phyloP scores from a whole-genome alignment of 2,329 filamentous ascomycete genomes.

The Didymella pomorum region DNA sequence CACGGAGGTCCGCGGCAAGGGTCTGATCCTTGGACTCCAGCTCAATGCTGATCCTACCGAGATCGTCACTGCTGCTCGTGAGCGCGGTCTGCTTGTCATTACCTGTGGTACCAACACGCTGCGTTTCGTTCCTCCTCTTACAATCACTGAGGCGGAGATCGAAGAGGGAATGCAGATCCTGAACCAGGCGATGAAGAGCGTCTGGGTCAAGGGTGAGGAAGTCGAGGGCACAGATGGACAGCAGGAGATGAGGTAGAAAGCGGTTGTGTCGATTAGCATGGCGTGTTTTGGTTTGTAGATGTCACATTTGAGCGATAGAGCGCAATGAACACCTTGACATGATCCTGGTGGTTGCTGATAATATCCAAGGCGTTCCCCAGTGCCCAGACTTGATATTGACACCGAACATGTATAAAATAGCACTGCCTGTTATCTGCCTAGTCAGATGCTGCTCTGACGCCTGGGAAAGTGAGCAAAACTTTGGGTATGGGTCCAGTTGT shows the following conservation, averaged over 20 bases:
- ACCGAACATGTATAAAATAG: too few species aligned
- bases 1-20: conserved; percentile 80
- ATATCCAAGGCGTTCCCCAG: too few species aligned
- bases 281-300: not conserved
- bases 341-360: too few species aligned
- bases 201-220: conserved; percentile 54
- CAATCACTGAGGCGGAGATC: conserved; percentile 83
- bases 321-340: not conserved
- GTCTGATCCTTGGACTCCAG: conserved; percentile 87
- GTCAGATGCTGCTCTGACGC: too few species aligned
- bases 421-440: too few species aligned
- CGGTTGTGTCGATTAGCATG: not conserved
- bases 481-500: too few species aligned
- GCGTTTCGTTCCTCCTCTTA: conserved; percentile 87
- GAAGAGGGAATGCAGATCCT: conserved; percentile 78
- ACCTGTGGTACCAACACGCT: conserved; percentile 93
- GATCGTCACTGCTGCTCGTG: conserved; percentile 84
- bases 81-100: conserved; percentile 87
- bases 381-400: too few species aligned
- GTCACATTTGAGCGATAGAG: conserved; percentile 9
- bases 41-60: conserved; percentile 74
- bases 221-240: conserved; percentile 45
- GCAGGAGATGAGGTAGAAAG: conserved; percentile 42
- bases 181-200: conserved; percentile 69
- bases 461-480: too few species aligned